Evolutionary conservation across 2,329 filamentous ascomycete species (phyloP).

Genomic region (Epichloe uncinata): DNA sequence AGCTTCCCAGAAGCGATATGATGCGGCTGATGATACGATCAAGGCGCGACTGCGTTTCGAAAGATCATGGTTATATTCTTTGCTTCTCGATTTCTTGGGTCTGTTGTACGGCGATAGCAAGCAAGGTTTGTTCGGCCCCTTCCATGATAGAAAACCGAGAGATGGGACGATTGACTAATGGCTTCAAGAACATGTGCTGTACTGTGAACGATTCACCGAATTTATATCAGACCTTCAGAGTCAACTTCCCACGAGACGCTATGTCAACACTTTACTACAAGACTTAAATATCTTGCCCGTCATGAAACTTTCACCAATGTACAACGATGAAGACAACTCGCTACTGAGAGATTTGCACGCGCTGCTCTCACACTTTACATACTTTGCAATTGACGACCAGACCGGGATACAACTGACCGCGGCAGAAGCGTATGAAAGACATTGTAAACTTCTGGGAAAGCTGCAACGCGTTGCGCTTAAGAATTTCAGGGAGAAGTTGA

Average conservation of each 20-base stretch:
- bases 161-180: not conserved
- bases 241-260: conserved; percentile 84
- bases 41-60: conserved; percentile 81
- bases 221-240: conserved; percentile 83
- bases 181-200: conserved; percentile 22
- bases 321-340: conserved; percentile 57
- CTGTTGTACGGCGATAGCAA: conserved; percentile 49
- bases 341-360: conserved; percentile 69
- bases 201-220: conserved; percentile 89
- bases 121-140: conserved; percentile 23
- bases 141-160: not conserved
- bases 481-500: conserved; percentile 78
- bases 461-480: conserved; percentile 69
- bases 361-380: conserved; percentile 74
- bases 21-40: conserved; percentile 65
- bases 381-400: conserved; percentile 86
- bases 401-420: conserved; percentile 63
- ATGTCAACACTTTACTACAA: conserved; percentile 76
- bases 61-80: conserved; percentile 80
- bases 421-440: conserved; percentile 63
- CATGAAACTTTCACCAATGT: conserved; percentile 66
- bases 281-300: conserved; percentile 74
- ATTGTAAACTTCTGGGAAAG: conserved; percentile 63
- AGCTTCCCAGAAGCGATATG: conserved; percentile 72
- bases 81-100: conserved; percentile 71